These are phyloP conservation scores for Ormosia semicastrata DNA, from an alignment of 306 rosid species.

Conservation along the genomic window DNA sequence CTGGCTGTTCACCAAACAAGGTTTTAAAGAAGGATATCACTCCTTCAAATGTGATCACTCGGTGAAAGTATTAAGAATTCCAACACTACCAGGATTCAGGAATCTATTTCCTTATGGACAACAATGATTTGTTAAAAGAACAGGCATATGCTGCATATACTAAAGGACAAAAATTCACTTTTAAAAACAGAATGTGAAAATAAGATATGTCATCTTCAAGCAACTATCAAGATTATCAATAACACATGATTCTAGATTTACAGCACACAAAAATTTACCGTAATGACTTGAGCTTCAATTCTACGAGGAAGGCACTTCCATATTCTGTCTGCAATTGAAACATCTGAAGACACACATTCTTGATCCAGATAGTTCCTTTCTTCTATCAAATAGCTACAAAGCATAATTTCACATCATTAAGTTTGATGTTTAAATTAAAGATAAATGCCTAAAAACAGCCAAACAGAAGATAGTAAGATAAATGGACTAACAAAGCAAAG, in stretches of 20 bases:
- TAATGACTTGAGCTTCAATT: constrained; percentile 52
- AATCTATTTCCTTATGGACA: not conserved
- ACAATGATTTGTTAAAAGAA: not conserved
- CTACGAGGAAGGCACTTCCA: constrained; percentile 75
- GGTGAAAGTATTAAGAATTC: not conserved
- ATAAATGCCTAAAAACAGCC: not conserved
- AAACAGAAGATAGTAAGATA: not conserved
- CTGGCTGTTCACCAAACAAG: constrained; percentile 18
- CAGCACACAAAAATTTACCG: constrained; percentile 39
- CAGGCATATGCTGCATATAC: not conserved
- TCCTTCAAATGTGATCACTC: constrained; percentile 1
- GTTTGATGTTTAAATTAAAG: constrained; percentile 13
- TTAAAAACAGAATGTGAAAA: not conserved
- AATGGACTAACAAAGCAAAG: constrained; percentile 10
- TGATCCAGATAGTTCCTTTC: constrained; percentile 67
- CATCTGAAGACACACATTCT: constrained; percentile 49
- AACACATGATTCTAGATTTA: constrained; percentile 4
- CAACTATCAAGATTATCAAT: constrained; percentile 1
- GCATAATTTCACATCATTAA: constrained; percentile 36
- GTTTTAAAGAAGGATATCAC: not conserved
- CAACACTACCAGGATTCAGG: not conserved
- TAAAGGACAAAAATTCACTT: not conserved
- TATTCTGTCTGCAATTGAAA: constrained; percentile 59
- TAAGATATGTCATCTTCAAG: constrained; percentile 12
- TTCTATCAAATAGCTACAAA: constrained; percentile 67